Evolutionary conservation across 495 filamentous ascomycete genomes (phyloP).

Genomic region (Penicillium cinerascens): DNA sequence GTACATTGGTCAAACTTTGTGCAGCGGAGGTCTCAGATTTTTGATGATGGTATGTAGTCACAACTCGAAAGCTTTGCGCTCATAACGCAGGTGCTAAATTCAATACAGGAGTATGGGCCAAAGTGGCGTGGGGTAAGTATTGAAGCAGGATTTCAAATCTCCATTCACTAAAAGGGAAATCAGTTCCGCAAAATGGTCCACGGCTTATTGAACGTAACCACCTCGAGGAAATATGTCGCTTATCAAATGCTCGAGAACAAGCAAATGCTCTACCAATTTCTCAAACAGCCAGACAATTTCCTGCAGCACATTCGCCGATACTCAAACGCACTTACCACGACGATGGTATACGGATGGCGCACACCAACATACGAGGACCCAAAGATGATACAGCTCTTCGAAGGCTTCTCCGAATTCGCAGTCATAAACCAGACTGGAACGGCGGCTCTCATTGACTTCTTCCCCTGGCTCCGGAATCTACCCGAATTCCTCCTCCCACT

Average conservation of each 20-base stretch:
- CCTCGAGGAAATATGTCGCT: slow-evolving; percentile 33
- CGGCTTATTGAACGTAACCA: slow-evolving; percentile 27
- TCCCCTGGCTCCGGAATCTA: slow-evolving; percentile 26
- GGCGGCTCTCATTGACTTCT: slow-evolving; percentile 30
- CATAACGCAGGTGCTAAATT: neutral
- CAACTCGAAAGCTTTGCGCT: neutral
- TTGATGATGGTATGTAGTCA: slow-evolving; percentile 29
- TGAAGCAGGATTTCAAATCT: too few species aligned
- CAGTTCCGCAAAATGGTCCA: slow-evolving; percentile 38
- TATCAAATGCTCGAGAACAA: slow-evolving; percentile 42
- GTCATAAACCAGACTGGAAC: slow-evolving; percentile 39
- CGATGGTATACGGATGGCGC: slow-evolving; percentile 55
- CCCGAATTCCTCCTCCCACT: slow-evolving; percentile 27
- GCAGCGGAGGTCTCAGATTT: slow-evolving; percentile 27
- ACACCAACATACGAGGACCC: slow-evolving; percentile 45
- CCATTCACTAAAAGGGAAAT: neutral
- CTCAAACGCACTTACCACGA: slow-evolving; percentile 52
- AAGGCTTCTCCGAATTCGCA: slow-evolving; percentile 49
- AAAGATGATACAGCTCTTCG: slow-evolving; percentile 51
- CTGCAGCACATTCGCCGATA: slow-evolving; percentile 52
- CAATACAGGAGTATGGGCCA: slow-evolving; percentile 22
- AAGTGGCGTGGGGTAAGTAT: slow-evolving; percentile 23
- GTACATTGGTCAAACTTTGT: slow-evolving; percentile 36
- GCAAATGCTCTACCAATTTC: slow-evolving; percentile 25
- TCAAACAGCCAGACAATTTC: slow-evolving; percentile 35